Evolutionary conservation across 2,329 filamentous ascomycete genomes (phyloP), one percentile per base, ranked within the genome.

Genomic region (Thielaviopsis euricoi): DNA sequence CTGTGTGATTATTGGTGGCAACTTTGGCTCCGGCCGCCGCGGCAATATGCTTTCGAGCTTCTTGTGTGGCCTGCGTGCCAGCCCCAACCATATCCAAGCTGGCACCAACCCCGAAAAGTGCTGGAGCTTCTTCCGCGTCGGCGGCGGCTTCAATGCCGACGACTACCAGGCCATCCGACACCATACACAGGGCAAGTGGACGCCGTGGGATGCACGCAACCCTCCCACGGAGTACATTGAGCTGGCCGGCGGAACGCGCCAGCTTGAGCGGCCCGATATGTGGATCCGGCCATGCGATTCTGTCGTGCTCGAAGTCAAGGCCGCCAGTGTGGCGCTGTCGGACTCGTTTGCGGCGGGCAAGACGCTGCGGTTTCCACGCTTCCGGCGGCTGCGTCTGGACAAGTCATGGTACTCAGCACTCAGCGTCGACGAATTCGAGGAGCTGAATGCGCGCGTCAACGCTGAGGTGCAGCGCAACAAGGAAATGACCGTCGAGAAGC

Each of bases 121-220:
- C 66, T 87, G 83, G 65, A 95, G 89, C n/a, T 96, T 98, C 72
- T 95, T 90, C 76, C 96, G 93, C 69, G 93, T 98, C 17, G 93
- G 93, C n/a, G 93, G 93, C 56, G 93, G 93, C 0, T 90, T 97
- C 68, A 83, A 80, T 15, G 85, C 82, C 0, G 81, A 86, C 56
- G 93, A 98, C 66, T 97, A 95, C 67, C 82, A 85, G 0, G 81
- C 85, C 59, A 84, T 98, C 52, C 77, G 82, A 5, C 88, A 95
- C 65, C 78, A 82, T 23, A 97, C 91, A 0, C 87, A 95, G 60
- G 89, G 87, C 5, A 95, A 95, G 68, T 98, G 93, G 93, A 77
- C 78, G 13, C 23, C 87, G 33, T 98, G 89, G 89, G 52, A 55
- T n/a, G 84, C 96, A 67, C 66, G 75, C 0, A 84, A 80, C 49